A percentile compares a stretch with the other conserved stretches of the same genome.
Conservation (phyloP, 2,329 filamentous ascomycete species). For the Colletotrichum nymphaeae region DNA sequence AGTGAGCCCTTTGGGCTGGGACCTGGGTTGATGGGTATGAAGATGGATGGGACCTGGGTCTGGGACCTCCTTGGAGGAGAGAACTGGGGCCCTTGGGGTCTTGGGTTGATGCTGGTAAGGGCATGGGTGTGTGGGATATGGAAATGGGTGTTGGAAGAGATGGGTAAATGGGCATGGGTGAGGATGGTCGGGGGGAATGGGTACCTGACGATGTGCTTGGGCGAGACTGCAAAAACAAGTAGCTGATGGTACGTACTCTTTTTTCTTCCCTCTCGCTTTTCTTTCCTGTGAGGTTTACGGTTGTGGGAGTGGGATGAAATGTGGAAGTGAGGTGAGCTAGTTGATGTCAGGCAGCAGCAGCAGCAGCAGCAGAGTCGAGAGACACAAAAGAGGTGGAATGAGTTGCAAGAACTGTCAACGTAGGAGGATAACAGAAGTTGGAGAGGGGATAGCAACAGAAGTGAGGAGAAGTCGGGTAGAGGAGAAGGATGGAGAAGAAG, state of each 20-base stretch:
- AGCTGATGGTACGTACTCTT: conserved; percentile 28
- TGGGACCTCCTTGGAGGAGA: conserved; percentile 29
- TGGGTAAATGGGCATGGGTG: conserved; percentile 10
- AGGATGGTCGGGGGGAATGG: conserved; percentile 18
- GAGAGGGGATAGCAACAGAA: neutral
- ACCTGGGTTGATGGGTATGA: neutral
- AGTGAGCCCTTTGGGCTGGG: conserved; percentile 29
- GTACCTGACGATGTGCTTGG: conserved; percentile 21
- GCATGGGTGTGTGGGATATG: conserved; percentile 21
- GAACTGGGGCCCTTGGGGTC: conserved; percentile 2
- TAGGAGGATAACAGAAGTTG: neutral
- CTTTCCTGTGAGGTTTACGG: neutral
- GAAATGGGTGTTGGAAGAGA: conserved; percentile 28
- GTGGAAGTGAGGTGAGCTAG: neutral
- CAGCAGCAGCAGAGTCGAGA: neutral
- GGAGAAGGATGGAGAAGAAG: neutral
- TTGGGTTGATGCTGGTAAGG: conserved; percentile 12
- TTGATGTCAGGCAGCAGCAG: neutral
- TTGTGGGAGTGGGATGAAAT: neutral
- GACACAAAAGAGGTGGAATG: neutral
- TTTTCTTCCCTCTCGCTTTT: neutral
- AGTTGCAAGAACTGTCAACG: neutral
- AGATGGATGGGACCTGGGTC: conserved; percentile 20
- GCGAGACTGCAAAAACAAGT: conserved; percentile 11
- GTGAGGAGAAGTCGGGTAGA: neutral